These are phyloP conservation scores for Trichophyton simii DNA, from an alignment of 2,329 filamentous ascomycete genomes.

Conservation along the genomic window DNA sequence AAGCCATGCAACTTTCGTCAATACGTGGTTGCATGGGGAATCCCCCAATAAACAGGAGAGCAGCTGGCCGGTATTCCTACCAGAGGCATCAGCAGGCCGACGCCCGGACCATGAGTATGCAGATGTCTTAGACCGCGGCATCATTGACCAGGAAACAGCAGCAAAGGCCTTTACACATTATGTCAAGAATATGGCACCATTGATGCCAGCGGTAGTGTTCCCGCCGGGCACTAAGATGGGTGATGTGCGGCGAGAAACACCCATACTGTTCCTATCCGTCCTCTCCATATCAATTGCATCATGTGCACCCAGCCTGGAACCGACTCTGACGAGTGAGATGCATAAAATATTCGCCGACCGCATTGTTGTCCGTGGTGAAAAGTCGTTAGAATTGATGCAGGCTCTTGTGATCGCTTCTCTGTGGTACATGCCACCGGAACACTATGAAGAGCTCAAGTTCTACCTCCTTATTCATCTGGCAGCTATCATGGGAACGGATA, in stretches of 20 bases:
- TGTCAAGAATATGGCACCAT: slow-evolving; percentile 40
- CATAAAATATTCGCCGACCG: slow-evolving; percentile 62
- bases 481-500: slow-evolving; percentile 68
- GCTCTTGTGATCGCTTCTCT: slow-evolving; percentile 61
- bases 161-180: slow-evolving; percentile 47
- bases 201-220: slow-evolving; percentile 48
- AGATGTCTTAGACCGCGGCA: slow-evolving; percentile 38
- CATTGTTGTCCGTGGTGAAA: slow-evolving; percentile 62
- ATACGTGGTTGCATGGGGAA: slow-evolving; percentile 8
- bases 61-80: slow-evolving; percentile 15
- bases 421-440: slow-evolving; percentile 75
- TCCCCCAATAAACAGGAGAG: background rate
- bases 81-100: slow-evolving; percentile 9
- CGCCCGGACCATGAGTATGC: slow-evolving; percentile 22
- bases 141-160: slow-evolving; percentile 42
- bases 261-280: slow-evolving; percentile 47
- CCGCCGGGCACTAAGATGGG: slow-evolving; percentile 41
- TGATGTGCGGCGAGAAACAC: slow-evolving; percentile 45
- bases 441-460: slow-evolving; percentile 77
- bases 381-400: slow-evolving; percentile 73
- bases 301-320: slow-evolving; percentile 45
- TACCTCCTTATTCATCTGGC: slow-evolving; percentile 77
- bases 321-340: slow-evolving; percentile 53
- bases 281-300: slow-evolving; percentile 42
- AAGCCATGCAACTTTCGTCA: background rate